A percentile compares a stretch with the other conserved stretches of the same genome.
Conservation (phyloP, 176 grass and related monocot genomes). For the Bonia amplexicaulis region DNA sequence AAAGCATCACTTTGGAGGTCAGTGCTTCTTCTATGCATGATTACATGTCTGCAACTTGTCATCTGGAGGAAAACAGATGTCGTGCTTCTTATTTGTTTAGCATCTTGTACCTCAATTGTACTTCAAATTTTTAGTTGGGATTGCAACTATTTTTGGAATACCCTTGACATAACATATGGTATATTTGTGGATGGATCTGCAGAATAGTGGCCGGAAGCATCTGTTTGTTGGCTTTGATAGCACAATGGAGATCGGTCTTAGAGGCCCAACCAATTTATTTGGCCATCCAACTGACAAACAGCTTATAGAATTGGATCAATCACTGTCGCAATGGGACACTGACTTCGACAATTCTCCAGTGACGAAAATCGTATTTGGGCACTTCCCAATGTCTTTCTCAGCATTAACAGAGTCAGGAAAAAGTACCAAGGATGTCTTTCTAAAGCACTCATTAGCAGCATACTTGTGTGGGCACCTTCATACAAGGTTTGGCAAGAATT, state of each 20-base stretch:
- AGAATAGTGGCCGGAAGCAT: slow-evolving; percentile 72
- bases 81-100: neutral
- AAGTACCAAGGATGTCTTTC: slow-evolving; percentile 77
- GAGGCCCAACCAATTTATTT: slow-evolving; percentile 92
- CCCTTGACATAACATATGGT: slow-evolving; percentile 8
- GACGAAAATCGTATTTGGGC: slow-evolving; percentile 71
- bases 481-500: slow-evolving; percentile 86
- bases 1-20: slow-evolving; percentile 79
- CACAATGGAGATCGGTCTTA: slow-evolving; percentile 66
- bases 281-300: slow-evolving; percentile 84
- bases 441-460: slow-evolving; percentile 77
- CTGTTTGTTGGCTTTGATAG: slow-evolving; percentile 94
- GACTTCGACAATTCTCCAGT: slow-evolving; percentile 38
- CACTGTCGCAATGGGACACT: slow-evolving; percentile 70
- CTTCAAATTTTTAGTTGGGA: neutral
- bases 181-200: slow-evolving; percentile 39
- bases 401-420: slow-evolving; percentile 71
- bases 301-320: slow-evolving; percentile 55
- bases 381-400: slow-evolving; percentile 90
- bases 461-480: slow-evolving; percentile 95
- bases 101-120: neutral
- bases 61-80: neutral
- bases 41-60: neutral
- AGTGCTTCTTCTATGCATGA: slow-evolving; percentile 31
- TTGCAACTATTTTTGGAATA: neutral